Base-by-base conservation (phyloP, 768 basidiomycete genomes). In the Sistotremastrum suecicum region DNA sequence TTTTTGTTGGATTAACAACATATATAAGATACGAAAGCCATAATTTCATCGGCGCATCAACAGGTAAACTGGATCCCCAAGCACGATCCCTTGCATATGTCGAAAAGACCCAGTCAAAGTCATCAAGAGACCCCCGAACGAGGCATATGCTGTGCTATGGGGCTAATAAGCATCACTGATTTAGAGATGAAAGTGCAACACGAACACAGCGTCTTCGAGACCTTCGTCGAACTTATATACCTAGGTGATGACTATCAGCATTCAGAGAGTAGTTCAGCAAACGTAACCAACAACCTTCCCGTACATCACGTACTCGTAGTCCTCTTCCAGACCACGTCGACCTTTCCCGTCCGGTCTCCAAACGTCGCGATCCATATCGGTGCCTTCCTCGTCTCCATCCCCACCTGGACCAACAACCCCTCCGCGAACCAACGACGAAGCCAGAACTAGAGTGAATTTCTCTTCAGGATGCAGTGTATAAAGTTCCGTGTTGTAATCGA, bases 241-340 rank as follows among this genome's bases (percentile, higher is more conserved):
- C 89, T 94, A 28, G 12, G n/a, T 30, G 30, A 37, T 7, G 46
- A 7, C 30, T 41, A 50, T 40, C 38, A 39, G 33, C 7, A 52
- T 48, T 20, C 34, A 30, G 29, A 43, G 8, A 9, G 7, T 31
- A 31, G 11, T 43, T 33, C 33, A 6, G 11, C 11, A 34, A 28
- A 53, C 67, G 53, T 20, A 20, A 20, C 20, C 20, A 20, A 20
- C 20, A 52, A 92, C 90, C 79, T 92, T 98, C 33, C 94, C 94
- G 60, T 88, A 91, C 91, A 97, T 97, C 53, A 99, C 94, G 68
- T 98, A 99, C 58, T 97, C 92, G 57, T 90, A 99, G 53, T 98
- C 91, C 48, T 90, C 84, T 51, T 97, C 94, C 30, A 99, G 60
- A 7, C 80, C 92, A 58, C 75, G 71, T 53, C 70, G 73, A 9